These are phyloP conservation scores for Astrothelium macrocarpum DNA, from an alignment of 495 filamentous ascomycete species.

Conservation along the genomic window DNA sequence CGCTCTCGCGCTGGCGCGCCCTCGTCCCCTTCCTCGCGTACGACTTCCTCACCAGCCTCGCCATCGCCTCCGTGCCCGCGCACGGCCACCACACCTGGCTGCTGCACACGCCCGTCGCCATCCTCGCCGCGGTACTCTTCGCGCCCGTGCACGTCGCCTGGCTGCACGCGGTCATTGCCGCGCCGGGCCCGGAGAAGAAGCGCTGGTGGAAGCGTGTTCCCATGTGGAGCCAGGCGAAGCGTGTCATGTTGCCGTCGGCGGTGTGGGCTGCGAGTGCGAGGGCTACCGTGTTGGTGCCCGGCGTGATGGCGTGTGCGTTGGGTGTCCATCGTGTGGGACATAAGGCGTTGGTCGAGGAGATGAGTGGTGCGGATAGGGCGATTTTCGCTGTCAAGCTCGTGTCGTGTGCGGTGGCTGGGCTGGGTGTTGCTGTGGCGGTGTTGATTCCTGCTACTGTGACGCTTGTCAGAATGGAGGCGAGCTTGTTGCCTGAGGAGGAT, in stretches of 20 bases:
- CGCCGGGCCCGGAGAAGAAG: slow-evolving; percentile 40
- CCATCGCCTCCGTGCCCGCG: slow-evolving; percentile 25
- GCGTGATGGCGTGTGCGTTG: slow-evolving; percentile 20
- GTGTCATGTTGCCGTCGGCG: slow-evolving; percentile 42
- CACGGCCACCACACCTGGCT: slow-evolving; percentile 28
- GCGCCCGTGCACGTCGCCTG: slow-evolving; percentile 47
- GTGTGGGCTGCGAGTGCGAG: slow-evolving; percentile 35
- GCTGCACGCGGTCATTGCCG: slow-evolving; percentile 53
- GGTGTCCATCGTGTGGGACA: slow-evolving; percentile 13
- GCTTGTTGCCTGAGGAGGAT: slow-evolving; percentile 56
- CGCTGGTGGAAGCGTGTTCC: slow-evolving; percentile 43
- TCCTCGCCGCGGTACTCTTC: slow-evolving; percentile 37
- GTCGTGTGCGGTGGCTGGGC: slow-evolving; percentile 29
- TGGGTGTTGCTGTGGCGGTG: slow-evolving; percentile 39
- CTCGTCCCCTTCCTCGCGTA: slow-evolving; percentile 36
- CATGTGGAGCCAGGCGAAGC: slow-evolving; percentile 36
- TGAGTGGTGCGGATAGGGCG: slow-evolving; percentile 16
- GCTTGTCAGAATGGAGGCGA: slow-evolving; percentile 60
- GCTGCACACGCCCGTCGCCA: slow-evolving; percentile 22
- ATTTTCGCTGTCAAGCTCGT: slow-evolving; percentile 28
- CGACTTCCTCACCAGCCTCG: slow-evolving; percentile 20
- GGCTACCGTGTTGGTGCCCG: slow-evolving; percentile 23
- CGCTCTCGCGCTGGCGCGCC: slow-evolving; percentile 50
- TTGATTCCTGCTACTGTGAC: slow-evolving; percentile 53
- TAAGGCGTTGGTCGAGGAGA: slow-evolving; percentile 23